Percentiles rank a stretch among this genome's conserved stretches.
Conservation (phyloP, 148 eudicot genomes). For the Rheum nobile region DNA sequence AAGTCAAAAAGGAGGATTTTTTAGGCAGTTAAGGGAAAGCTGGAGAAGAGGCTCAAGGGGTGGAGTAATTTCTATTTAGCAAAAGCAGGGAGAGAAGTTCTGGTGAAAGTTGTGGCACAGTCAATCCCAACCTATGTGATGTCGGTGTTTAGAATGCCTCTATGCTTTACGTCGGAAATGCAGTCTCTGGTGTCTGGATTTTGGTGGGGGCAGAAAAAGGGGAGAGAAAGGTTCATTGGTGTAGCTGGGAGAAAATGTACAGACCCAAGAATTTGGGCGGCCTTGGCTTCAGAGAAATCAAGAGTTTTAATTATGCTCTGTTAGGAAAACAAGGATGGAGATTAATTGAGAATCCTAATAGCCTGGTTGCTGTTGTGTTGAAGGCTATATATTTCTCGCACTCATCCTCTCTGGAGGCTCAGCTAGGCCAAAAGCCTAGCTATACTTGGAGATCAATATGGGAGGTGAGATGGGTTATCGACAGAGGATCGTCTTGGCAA, state of each 20-base stretch:
- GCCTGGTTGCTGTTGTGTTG: not conserved
- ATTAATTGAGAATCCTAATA: not conserved
- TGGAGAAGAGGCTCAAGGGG: not conserved
- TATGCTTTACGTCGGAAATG: not conserved
- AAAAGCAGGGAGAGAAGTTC: not conserved
- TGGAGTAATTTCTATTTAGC: not conserved
- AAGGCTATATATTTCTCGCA: not conserved
- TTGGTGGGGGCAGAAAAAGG: no score
- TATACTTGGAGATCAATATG: not conserved
- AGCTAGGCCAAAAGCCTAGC: not conserved
- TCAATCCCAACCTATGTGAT: not conserved
- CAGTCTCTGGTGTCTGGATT: not conserved
- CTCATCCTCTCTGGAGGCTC: not conserved
- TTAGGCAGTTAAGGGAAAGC: not conserved
- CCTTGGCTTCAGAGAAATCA: not conserved
- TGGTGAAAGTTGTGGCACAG: not conserved
- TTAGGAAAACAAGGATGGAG: not conserved
- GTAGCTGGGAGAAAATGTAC: not conserved
- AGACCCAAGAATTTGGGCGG: not conserved
- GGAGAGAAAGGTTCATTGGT: not conserved
- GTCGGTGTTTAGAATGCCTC: not conserved
- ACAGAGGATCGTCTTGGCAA: not conserved
- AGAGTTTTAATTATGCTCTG: not conserved
- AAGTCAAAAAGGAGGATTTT: not conserved
- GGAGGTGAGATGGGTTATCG: not conserved